Evolutionary conservation across 805 yeast species (phyloP).

Genomic region (Zygotorulaspora florentina): DNA sequence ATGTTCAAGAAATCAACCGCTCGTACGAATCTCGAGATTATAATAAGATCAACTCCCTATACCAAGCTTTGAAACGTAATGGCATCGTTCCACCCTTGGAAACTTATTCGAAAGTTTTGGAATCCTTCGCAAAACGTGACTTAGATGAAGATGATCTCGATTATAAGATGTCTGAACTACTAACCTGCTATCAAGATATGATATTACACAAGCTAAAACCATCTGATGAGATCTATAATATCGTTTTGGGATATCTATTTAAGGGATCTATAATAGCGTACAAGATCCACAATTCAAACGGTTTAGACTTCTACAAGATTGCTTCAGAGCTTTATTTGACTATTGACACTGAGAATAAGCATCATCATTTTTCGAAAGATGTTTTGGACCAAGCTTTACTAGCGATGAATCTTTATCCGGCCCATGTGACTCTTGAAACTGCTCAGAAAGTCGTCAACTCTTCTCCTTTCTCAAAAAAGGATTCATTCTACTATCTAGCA

Average conservation of each 20-base stretch:
- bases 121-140: constrained; percentile 49
- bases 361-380: constrained; percentile 41
- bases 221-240: constrained; percentile 47
- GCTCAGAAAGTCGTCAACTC: constrained; percentile 32
- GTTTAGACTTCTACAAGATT: constrained; percentile 46
- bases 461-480: constrained; percentile 26
- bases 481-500: constrained; percentile 38
- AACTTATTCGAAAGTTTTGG: constrained; percentile 50
- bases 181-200: constrained; percentile 67
- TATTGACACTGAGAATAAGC: constrained; percentile 38
- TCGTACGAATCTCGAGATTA: constrained; percentile 29
- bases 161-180: constrained; percentile 54
- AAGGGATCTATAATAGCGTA: constrained; percentile 44
- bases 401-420: constrained; percentile 42
- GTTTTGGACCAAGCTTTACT: constrained; percentile 45
- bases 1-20: constrained; percentile 29
- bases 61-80: constrained; percentile 41
- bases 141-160: constrained; percentile 53
- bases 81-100: constrained; percentile 47
- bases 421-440: constrained; percentile 34
- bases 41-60: constrained; percentile 38
- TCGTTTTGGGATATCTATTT: constrained; percentile 48
- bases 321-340: constrained; percentile 46
- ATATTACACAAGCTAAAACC: constrained; percentile 55
- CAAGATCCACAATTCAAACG: constrained; percentile 38